Percentiles rank a stretch among this genome's conserved stretches.
Conservation (phyloP, 2,329 filamentous ascomycete species). For the Aspergillus cejpii region DNA sequence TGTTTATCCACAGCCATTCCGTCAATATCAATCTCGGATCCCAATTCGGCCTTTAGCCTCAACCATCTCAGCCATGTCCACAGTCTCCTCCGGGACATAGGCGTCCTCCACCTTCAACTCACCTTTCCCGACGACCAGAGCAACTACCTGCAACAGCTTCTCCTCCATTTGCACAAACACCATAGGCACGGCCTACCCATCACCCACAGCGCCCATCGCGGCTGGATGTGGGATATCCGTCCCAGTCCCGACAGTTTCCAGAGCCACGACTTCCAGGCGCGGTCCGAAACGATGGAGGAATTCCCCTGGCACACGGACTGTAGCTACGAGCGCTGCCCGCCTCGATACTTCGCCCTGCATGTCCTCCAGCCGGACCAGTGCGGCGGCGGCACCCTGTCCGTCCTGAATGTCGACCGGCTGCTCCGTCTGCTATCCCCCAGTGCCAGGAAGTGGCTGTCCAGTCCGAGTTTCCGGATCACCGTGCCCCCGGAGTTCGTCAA, state of each 20-base stretch:
- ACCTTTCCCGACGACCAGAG: conserved; percentile 31
- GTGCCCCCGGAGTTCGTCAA: conserved; percentile 33
- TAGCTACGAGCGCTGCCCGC: conserved; percentile 37
- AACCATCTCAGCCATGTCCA: conserved; percentile 3
- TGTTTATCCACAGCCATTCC: no score
- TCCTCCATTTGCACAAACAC: conserved; percentile 29
- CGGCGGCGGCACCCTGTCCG: conserved; percentile 40
- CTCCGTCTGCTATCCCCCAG: conserved; percentile 19
- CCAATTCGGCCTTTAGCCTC: neutral
- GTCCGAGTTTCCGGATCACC: conserved; percentile 30
- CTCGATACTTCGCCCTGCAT: conserved; percentile 40
- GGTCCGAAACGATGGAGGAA: conserved; percentile 40
- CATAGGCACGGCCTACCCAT: conserved; percentile 38
- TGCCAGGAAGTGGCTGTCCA: conserved; percentile 18
- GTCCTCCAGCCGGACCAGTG: conserved; percentile 38
- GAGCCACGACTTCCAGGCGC: conserved; percentile 29
- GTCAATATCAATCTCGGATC: no score
- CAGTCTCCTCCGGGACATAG: conserved; percentile 9
- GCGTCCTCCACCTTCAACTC: conserved; percentile 36
- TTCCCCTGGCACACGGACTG: conserved; percentile 45
- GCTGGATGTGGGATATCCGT: conserved; percentile 44
- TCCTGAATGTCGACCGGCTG: conserved; percentile 32
- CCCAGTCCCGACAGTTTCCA: conserved; percentile 28
- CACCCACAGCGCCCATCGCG: conserved; percentile 37
- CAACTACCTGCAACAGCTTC: conserved; percentile 31